These are phyloP conservation scores for Hyphopichia khmerensis DNA, from an alignment of 1,139 yeast species.

Conservation along the genomic window DNA sequence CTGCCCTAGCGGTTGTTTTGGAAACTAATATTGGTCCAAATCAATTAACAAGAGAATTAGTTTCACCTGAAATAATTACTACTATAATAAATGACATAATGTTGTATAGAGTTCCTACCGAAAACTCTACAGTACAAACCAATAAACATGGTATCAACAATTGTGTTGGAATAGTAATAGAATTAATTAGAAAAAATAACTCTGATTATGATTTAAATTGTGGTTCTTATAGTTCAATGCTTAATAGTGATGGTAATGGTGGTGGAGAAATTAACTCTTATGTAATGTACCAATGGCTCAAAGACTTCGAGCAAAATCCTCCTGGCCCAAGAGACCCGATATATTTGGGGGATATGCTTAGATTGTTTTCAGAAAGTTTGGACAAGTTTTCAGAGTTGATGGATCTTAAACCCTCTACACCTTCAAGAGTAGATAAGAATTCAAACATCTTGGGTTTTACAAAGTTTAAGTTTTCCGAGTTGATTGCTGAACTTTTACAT, in stretches of 20 bases:
- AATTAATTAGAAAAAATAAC: constrained; percentile 46
- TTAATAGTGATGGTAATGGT: constrained; percentile 30
- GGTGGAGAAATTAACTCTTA: constrained; percentile 41
- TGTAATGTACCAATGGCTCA: constrained; percentile 48
- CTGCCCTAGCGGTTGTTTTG: constrained; percentile 45
- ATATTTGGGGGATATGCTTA: constrained; percentile 45
- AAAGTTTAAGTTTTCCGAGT: constrained; percentile 42
- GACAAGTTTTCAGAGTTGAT: constrained; percentile 29
- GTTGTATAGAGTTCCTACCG: constrained; percentile 21
- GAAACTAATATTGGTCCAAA: constrained; percentile 52
- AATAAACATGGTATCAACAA: constrained; percentile 49
- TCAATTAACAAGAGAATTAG: constrained; percentile 45
- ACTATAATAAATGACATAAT: constrained; percentile 44
- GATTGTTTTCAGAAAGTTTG: constrained; percentile 39
- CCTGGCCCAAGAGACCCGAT: constrained; percentile 49
- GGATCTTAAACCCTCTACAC: constrained; percentile 26
- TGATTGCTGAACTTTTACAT: constrained; percentile 47
- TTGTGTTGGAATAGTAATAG: constrained; percentile 49
- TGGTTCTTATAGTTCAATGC: constrained; percentile 37
- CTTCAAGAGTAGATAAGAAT: constrained; percentile 14
- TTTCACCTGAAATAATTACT: constrained; percentile 34
- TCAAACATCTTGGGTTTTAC: constrained; percentile 37
- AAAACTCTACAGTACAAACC: constrained; percentile 18
- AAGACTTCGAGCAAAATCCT: constrained; percentile 49
- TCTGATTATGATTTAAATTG: constrained; percentile 49